Evolutionary conservation across 23 red algal genomes (phyloP).

Genomic region (Gracilaria domingensis): DNA sequence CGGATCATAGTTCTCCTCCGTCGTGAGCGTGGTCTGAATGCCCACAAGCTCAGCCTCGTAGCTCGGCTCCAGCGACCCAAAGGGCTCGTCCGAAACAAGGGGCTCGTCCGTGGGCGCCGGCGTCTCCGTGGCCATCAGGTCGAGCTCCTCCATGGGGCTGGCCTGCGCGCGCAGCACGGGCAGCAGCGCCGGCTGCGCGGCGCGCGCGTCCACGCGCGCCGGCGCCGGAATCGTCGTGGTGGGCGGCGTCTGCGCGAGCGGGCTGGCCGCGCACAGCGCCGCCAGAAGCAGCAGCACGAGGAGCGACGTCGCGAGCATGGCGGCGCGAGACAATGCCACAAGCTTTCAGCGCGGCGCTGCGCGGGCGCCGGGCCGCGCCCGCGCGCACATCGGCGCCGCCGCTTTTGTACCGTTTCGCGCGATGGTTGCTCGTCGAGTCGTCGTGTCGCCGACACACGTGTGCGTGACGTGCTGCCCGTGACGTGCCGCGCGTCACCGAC

Average conservation of each 20-base stretch:
- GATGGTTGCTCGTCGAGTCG: too few species aligned
- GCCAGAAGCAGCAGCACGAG: neutral
- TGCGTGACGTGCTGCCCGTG: neutral
- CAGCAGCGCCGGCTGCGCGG: too few species aligned
- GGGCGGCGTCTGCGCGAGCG: slow-evolving; percentile 19
- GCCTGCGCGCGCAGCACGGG: too few species aligned
- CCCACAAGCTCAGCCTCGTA: neutral
- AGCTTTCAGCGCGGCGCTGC: too few species aligned
- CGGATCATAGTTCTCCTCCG: neutral
- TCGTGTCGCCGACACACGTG: too few species aligned
- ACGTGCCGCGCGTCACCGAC: too few species aligned
- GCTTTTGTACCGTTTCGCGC: too few species aligned
- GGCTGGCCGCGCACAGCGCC: neutral
- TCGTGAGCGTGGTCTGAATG: neutral
- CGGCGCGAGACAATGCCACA: too few species aligned
- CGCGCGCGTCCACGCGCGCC: neutral
- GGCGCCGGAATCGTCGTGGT: neutral
- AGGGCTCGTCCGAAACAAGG: neutral
- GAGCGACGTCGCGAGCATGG: neutral
- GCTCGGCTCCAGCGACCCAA: neutral
- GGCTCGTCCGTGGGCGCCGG: neutral
- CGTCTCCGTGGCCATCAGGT: neutral
- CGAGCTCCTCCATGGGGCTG: neutral
- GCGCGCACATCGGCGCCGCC: too few species aligned
- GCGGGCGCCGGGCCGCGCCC: too few species aligned